Base-by-base conservation (phyloP, 2,329 filamentous ascomycete species). In the Fusarium poae region DNA sequence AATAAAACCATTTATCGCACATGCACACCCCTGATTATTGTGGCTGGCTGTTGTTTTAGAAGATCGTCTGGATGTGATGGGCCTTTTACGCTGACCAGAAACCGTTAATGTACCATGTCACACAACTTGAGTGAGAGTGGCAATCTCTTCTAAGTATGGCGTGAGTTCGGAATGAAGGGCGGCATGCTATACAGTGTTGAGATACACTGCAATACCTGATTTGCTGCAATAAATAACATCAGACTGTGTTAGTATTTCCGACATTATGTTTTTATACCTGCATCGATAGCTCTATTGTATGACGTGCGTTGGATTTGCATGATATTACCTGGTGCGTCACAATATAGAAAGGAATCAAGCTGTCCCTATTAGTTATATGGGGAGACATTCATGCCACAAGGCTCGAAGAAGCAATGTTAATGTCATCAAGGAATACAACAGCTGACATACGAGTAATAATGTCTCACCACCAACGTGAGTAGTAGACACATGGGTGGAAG, bases 161-260 rank as follows among this genome's bases (percentile, higher is more conserved):
- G 12, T 8, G 5, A 9, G 20, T 15, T 40, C 18, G 37, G 20
- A 23, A 23, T 40, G 37, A 9, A 40, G 13, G 20, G 15, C 3
- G n/a, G 8, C 16, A 35, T 16, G 18, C 15, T 7, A n/a, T n/a
- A n/a, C n/a, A n/a, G n/a, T n/a, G n/a, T n/a, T n/a, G n/a, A n/a
- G n/a, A n/a, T n/a, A n/a, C n/a, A n/a, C n/a, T 25, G 25, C 25
- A 25, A 25, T 25, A 7, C 25, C 25, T 25, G 5, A 25, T 25
- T 25, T 7, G 5, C 5, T 25, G 25, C 25, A 5, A 6, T 18
- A 18, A 8, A n/a, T 10, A 5, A 21, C 11, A 23, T 23, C 7
- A 4, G 6, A 40, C 12, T 3, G 1, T 21, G 7, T 3, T 9
- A 5, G 20, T 23, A 16, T 40, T 2, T 2, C 7, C 10, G 2